Conservation (phyloP, 371 early-diverging fungal genomes). For the Mucor racemosus region DNA sequence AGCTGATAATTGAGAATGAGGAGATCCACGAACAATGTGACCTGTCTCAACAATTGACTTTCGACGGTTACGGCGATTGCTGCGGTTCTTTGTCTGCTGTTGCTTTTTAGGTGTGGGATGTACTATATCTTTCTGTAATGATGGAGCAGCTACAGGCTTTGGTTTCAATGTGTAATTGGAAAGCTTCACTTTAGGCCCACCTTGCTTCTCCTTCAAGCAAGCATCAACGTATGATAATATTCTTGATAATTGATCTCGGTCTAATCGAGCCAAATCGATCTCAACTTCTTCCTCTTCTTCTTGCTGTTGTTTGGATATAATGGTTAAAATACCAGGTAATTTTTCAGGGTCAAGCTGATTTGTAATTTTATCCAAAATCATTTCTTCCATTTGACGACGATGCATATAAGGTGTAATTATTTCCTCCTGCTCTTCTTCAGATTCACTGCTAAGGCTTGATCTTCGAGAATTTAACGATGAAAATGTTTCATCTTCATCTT, state of each 20-base stretch:
- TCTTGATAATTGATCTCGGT: slow-evolving; percentile 24
- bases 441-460: slow-evolving; percentile 2
- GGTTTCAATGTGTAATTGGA: slow-evolving; percentile 7
- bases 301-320: slow-evolving; percentile 19
- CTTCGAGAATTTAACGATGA: neutral
- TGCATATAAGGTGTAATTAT: slow-evolving; percentile 8
- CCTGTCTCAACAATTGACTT: slow-evolving; percentile 9
- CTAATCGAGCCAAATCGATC: slow-evolving; percentile 30
- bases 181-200: slow-evolving; percentile 22
- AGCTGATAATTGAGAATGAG: slow-evolving; percentile 3
- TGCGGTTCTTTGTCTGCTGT: slow-evolving; percentile 1
- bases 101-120: neutral
- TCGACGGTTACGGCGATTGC: slow-evolving; percentile 4
- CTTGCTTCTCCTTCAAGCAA: slow-evolving; percentile 31
- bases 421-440: slow-evolving; percentile 1
- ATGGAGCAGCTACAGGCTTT: neutral
- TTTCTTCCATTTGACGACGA: slow-evolving; percentile 31
- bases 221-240: slow-evolving; percentile 35
- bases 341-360: slow-evolving; percentile 31
- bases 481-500: neutral
- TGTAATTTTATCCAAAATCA: slow-evolving; percentile 33
- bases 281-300: slow-evolving; percentile 35
- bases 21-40: slow-evolving; percentile 18
- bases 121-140: neutral
- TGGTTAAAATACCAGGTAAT: slow-evolving; percentile 34